These are phyloP conservation scores for Pseudogymnoascus sp. DNA, from an alignment of 2,329 filamentous ascomycete genomes.

Conservation along the genomic window DNA sequence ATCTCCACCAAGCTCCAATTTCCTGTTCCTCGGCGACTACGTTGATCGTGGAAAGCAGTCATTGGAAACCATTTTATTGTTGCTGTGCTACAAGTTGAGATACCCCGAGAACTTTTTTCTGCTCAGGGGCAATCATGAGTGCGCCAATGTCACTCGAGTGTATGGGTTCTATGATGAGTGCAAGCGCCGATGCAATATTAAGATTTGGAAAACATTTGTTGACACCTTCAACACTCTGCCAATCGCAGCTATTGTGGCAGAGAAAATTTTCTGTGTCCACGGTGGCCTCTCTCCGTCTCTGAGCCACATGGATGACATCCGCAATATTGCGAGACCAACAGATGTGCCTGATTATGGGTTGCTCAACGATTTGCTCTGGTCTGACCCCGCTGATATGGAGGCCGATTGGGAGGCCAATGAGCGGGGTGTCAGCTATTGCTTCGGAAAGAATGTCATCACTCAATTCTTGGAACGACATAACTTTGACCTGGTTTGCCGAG, in stretches of 20 bases:
- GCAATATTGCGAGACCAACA: slow-evolving; percentile 88
- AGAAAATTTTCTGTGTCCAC: slow-evolving; percentile 97
- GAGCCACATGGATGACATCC: slow-evolving; percentile 96
- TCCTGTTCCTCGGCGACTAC: slow-evolving; percentile 90
- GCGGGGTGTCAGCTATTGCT: slow-evolving; percentile 94
- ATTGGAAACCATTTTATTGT: slow-evolving; percentile 83
- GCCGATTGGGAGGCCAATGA: slow-evolving; percentile 98
- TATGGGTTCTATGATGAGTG: slow-evolving; percentile 99
- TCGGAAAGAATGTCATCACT: slow-evolving; percentile 95
- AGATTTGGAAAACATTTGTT: slow-evolving; percentile 96
- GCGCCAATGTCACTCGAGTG: slow-evolving; percentile 88
- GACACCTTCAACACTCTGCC: slow-evolving; percentile 95
- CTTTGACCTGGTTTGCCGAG: slow-evolving; percentile 93
- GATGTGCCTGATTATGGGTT: slow-evolving; percentile 96
- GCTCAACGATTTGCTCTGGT: slow-evolving; percentile 93
- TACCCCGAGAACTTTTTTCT: slow-evolving; percentile 97
- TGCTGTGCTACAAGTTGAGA: slow-evolving; percentile 95
- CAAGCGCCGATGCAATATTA: slow-evolving; percentile 92
- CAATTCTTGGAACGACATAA: slow-evolving; percentile 92
- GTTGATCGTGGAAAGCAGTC: slow-evolving; percentile 95
- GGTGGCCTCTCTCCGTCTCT: slow-evolving; percentile 88
- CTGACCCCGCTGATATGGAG: slow-evolving; percentile 96
- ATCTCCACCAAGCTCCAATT: slow-evolving; percentile 87
- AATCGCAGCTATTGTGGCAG: slow-evolving; percentile 92
- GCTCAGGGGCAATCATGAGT: slow-evolving; percentile 90